phyloP scores from a whole-genome alignment of 345 rosid species.

The Pugionium cornutum region DNA sequence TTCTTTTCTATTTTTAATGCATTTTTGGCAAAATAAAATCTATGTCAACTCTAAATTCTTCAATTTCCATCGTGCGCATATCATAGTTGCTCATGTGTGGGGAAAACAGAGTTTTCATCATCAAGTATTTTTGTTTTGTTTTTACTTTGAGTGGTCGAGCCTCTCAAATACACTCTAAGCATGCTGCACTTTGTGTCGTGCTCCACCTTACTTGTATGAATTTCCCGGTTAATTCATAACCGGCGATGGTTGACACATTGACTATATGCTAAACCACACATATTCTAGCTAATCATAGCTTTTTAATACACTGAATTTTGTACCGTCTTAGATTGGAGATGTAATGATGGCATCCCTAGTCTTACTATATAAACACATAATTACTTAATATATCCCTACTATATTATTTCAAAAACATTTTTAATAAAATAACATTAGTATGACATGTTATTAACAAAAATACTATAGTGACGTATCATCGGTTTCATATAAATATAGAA shows the following conservation, averaged over 20 bases:
- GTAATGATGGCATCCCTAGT: not conserved
- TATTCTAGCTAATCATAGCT: constrained; percentile 3
- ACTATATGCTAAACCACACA: constrained; percentile 7
- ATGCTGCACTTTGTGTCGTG: constrained; percentile 21
- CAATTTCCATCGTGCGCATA: constrained; percentile 27
- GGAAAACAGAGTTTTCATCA: constrained; percentile 17
- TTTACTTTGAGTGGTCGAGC: constrained; percentile 12
- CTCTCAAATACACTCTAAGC: constrained; percentile 25
- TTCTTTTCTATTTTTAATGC: not conserved
- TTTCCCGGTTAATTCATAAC: constrained; percentile 2
- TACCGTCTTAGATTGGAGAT: not conserved
- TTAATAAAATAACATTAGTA: too few relatives aligned
- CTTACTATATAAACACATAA: not conserved
- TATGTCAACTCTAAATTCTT: constrained; percentile 5
- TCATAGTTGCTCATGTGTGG: constrained; percentile 12
- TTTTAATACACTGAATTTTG: not conserved
- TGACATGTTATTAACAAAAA: too few relatives aligned
- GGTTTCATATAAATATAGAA: too few relatives aligned
- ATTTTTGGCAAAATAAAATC: too few relatives aligned
- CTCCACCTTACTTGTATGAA: constrained; percentile 13
- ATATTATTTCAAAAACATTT: too few relatives aligned
- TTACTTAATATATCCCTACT: not conserved
- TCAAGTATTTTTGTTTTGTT: not conserved
- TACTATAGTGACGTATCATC: too few relatives aligned
- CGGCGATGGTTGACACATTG: not conserved